These are phyloP conservation scores for Tylopilus sp. DNA, from an alignment of 768 basidiomycete species.

Conservation along the genomic window DNA sequence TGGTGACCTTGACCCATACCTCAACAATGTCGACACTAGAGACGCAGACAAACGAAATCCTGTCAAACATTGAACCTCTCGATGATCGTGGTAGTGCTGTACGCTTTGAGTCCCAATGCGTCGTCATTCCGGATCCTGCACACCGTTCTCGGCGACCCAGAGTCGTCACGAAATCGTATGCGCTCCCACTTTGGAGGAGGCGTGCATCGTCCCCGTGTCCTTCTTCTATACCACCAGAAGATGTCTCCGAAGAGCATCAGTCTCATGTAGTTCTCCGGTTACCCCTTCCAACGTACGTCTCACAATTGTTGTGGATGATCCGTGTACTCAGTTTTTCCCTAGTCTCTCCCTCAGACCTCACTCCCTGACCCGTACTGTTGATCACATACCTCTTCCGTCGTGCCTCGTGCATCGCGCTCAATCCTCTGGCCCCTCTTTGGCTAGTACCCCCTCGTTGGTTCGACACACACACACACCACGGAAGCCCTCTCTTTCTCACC, in stretches of 20 bases:
- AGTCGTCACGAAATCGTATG: constrained; percentile 8
- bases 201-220: constrained; percentile 12
- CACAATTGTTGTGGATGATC: neutral
- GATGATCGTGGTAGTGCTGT: constrained; percentile 38
- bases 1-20: neutral
- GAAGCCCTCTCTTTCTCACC: constrained; percentile 33
- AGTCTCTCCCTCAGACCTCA: constrained; percentile 44
- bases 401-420: constrained; percentile 52
- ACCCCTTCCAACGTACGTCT: constrained; percentile 56
- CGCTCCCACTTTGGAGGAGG: constrained; percentile 66
- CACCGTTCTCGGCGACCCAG: constrained; percentile 14
- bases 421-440: constrained; percentile 11
- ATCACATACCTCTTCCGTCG: constrained; percentile 41
- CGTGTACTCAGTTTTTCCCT: neutral
- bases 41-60: neutral
- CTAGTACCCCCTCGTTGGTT: neutral
- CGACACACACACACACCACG: constrained; percentile 18
- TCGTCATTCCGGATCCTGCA: constrained; percentile 63
- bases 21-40: constrained; percentile 14
- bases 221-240: constrained; percentile 22
- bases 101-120: constrained; percentile 69
- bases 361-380: constrained; percentile 37
- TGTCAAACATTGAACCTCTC: constrained; percentile 5
- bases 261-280: constrained; percentile 51
- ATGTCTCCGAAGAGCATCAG: constrained; percentile 36